Evolutionary conservation across 2,329 filamentous ascomycete species (phyloP).

Genomic region (Colletotrichum spaethianum): DNA sequence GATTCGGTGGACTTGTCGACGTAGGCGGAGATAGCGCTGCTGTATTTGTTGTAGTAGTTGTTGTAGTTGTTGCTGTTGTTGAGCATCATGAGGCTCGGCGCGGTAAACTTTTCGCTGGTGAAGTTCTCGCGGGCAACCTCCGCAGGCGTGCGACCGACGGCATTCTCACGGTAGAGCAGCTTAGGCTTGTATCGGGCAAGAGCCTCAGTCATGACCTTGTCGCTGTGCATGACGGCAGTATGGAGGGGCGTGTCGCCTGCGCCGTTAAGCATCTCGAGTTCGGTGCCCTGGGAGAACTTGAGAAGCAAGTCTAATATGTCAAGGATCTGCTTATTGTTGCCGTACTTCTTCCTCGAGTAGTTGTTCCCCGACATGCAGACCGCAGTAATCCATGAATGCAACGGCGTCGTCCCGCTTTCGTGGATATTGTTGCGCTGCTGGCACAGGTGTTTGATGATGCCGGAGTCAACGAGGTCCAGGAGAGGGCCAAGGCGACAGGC

Average conservation of each 20-base stretch:
- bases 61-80: conserved; percentile 4
- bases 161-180: conserved; percentile 80
- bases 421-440: conserved; percentile 68
- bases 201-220: conserved; percentile 54
- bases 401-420: conserved; percentile 71
- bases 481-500: conserved; percentile 59
- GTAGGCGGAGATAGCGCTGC: conserved; percentile 5
- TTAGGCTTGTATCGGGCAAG: conserved; percentile 70
- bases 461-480: conserved; percentile 70
- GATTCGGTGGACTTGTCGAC: conserved; percentile 17
- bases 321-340: conserved; percentile 50
- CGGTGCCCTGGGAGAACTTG: conserved; percentile 68
- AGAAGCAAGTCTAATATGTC: conserved; percentile 65
- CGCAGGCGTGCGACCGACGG: conserved; percentile 80
- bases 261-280: conserved; percentile 72
- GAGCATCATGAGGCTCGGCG: conserved; percentile 39
- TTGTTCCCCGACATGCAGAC: not conserved
- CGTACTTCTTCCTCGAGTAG: conserved; percentile 43
- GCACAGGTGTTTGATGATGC: conserved; percentile 70
- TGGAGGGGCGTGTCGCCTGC: conserved; percentile 78
- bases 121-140: conserved; percentile 75
- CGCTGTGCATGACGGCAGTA: conserved; percentile 60
- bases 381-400: conserved; percentile 70
- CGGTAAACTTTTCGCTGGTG: conserved; percentile 55
- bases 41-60: not conserved